Percentiles rank a stretch among this genome's conserved stretches.
These are phyloP conservation scores for Brassica nigra DNA, from an alignment of 345 rosid genomes.

Conservation along the genomic window DNA sequence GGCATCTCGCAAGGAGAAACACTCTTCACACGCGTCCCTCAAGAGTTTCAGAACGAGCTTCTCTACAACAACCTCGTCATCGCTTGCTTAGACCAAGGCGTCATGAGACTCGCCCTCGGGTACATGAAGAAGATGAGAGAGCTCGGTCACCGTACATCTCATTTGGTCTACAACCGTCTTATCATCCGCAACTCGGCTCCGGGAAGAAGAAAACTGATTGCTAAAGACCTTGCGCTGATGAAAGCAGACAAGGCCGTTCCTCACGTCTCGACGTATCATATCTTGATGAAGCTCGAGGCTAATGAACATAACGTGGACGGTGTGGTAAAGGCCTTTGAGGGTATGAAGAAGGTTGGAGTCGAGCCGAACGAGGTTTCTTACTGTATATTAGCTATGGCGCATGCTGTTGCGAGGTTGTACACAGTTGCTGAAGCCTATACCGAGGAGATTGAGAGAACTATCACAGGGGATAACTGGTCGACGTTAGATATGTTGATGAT, in stretches of 20 bases:
- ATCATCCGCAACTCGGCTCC: slow-evolving; percentile 78
- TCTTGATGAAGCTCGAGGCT: slow-evolving; percentile 89
- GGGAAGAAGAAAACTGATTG: slow-evolving; percentile 61
- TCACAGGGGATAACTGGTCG: slow-evolving; percentile 80
- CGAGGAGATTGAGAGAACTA: slow-evolving; percentile 71
- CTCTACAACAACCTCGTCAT: slow-evolving; percentile 86
- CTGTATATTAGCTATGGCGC: slow-evolving; percentile 84
- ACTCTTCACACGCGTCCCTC: slow-evolving; percentile 67
- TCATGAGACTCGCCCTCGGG: slow-evolving; percentile 65
- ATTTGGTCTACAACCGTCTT: slow-evolving; percentile 81
- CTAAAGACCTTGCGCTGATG: slow-evolving; percentile 75
- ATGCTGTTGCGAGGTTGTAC: slow-evolving; percentile 81
- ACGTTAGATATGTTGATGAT: slow-evolving; percentile 80
- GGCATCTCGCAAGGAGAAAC: slow-evolving; percentile 77
- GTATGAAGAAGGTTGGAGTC: slow-evolving; percentile 62
- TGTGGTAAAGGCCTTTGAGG: slow-evolving; percentile 56
- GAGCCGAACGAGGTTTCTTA: slow-evolving; percentile 82
- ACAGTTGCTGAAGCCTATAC: slow-evolving; percentile 76
- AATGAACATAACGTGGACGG: slow-evolving; percentile 78
- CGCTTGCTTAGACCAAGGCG: slow-evolving; percentile 79
- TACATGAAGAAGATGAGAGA: slow-evolving; percentile 98
- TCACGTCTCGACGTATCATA: slow-evolving; percentile 84
- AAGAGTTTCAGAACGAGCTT: slow-evolving; percentile 85
- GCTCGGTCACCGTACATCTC: slow-evolving; percentile 64
- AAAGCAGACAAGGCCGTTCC: slow-evolving; percentile 80